Evolutionary conservation across 2,329 filamentous ascomycete species (phyloP), one percentile per base, ranked within the genome.

Genomic region (Penicillium thymicola): DNA sequence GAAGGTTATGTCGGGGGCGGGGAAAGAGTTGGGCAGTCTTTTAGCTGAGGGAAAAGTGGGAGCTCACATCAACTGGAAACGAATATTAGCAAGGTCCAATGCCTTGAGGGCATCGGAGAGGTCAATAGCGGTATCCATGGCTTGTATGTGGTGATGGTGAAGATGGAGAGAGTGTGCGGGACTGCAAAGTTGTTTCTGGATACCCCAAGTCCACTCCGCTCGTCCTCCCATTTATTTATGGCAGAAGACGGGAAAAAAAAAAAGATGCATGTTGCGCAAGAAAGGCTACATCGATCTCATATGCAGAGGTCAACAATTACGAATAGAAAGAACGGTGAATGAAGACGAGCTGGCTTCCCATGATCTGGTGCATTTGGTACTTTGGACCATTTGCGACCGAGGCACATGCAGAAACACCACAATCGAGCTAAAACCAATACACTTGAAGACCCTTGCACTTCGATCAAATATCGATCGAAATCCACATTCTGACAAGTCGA

Each of bases 61-160:
- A 44, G 74, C 85, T 76, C 77, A 95, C 92, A 96, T 95, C 60
- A 97, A 79, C 75, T 96, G 91, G 76, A 91, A 96, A 61, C 94
- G 90, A 73, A 97, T 99, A 71, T 94, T 91, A 61, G 86, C 83
- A 47, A 99, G 84, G 72, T 97, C 92, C 68, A 99, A 80, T 16
- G 93, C 92, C 79, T 90, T 89, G 64, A 85, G 85, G 70, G 87
- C 85, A 76, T 97, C 89, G 38, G 87, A 90, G 59, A 96, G 85
- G 73, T 97, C 92, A 69, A 97, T 91, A 46, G 91, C 85, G 18
- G 89, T 82, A 73, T 99, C 94, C 94, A 99, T 99, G 52, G 61
- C 51, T 48, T 13, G 36, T 25, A 54, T 55, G 18, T 30, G 50
- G 45, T 58, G 54, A 30, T 52, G 59, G 59, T 53, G 58, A 18